phyloP scores from a whole-genome alignment of 192 early-diverging fungal genomes.

The Obelidium mucronatum region DNA sequence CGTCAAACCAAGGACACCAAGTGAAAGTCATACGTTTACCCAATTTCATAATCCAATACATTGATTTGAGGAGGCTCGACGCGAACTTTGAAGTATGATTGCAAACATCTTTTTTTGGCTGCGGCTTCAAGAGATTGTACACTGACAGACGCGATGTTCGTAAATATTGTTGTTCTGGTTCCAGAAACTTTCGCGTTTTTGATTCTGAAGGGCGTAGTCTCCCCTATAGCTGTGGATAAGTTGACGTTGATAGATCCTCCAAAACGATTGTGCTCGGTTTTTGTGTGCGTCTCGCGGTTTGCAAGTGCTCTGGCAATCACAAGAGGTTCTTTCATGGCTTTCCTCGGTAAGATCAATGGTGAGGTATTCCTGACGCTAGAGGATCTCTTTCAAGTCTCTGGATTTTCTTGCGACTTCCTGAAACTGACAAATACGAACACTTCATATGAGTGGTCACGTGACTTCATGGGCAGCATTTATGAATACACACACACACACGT shows the following conservation, averaged over 20 bases:
- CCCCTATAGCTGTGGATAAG: too few relatives aligned
- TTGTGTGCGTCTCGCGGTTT: too few relatives aligned
- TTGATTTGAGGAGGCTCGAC: slow-evolving; percentile 41
- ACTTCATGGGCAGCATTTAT: too few relatives aligned
- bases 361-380: too few relatives aligned
- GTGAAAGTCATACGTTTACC: slow-evolving; percentile 2
- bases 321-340: background rate
- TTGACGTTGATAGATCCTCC: too few relatives aligned
- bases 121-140: slow-evolving; percentile 31
- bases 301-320: background rate
- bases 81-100: slow-evolving; percentile 38
- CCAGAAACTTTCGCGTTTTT: background rate
- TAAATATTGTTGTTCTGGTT: slow-evolving; percentile 35
- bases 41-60: slow-evolving; percentile 48
- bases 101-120: slow-evolving; percentile 8
- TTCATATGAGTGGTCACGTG: too few relatives aligned
- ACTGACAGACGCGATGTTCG: slow-evolving; percentile 34
- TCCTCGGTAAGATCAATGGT: too few relatives aligned
- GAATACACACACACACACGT: too few relatives aligned
- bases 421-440: too few relatives aligned
- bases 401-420: too few relatives aligned
- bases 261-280: too few relatives aligned
- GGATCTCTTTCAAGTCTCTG: too few relatives aligned
- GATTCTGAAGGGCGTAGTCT: background rate
- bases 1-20: background rate